Percentiles rank a stretch among this genome's conserved stretches.
phyloP scores from a whole-genome alignment of 768 basidiomycete species.

The Mycena filopes region DNA sequence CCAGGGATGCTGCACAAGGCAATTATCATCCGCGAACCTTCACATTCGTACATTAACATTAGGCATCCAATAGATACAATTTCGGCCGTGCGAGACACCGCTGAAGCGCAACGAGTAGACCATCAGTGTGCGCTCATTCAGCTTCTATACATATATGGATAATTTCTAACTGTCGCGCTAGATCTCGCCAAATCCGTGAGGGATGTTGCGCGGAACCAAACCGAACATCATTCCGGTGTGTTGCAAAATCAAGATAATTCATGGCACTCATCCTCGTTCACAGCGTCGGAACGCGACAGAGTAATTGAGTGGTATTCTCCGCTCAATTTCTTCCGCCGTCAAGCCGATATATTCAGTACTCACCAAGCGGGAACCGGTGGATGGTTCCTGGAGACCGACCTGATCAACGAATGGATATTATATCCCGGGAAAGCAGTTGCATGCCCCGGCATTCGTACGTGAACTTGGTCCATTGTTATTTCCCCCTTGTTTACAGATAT shows the following conservation, averaged over 20 bases:
- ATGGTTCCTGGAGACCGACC: not conserved
- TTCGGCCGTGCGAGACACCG: not conserved
- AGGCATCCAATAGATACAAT: not conserved
- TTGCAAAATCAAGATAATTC: too few species aligned
- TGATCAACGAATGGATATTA: not conserved
- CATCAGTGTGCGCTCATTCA: not conserved
- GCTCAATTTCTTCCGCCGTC: slow-evolving; percentile 5
- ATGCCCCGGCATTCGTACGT: slow-evolving; percentile 19
- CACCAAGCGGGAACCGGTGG: not conserved
- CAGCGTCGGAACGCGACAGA: not conserved
- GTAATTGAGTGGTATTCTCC: slow-evolving; percentile 3
- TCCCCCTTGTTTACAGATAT: not conserved
- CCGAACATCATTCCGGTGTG: not conserved
- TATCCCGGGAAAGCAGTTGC: not conserved
- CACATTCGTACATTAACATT: too few species aligned
- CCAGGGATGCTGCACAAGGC: not conserved
- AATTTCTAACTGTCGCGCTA: not conserved
- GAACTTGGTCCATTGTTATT: not conserved
- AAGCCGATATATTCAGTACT: not conserved
- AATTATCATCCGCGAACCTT: not conserved
- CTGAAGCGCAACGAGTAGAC: not conserved
- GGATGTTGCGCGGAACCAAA: not conserved
- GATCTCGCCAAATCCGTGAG: not conserved
- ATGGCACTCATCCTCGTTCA: not conserved
- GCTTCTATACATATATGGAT: not conserved